Evolutionary conservation across 441 rosid genomes (phyloP).

Genomic region (Gossypium davidsonii): DNA sequence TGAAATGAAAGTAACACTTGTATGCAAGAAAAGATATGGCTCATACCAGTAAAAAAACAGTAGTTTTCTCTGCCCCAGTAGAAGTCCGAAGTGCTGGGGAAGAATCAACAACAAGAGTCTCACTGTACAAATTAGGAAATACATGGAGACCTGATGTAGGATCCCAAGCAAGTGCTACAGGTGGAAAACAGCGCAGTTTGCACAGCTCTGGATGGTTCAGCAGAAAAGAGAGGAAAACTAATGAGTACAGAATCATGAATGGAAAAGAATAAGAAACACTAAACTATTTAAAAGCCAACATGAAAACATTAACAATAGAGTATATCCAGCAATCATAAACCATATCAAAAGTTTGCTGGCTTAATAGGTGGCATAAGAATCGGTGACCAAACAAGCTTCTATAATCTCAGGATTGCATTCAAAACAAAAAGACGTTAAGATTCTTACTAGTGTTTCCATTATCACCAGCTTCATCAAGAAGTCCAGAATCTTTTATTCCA

Average conservation of each 20-base stretch:
- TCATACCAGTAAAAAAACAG: slow-evolving; percentile 66
- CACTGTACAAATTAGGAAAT: slow-evolving; percentile 60
- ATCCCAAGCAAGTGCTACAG: slow-evolving; percentile 97
- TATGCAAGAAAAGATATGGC: slow-evolving; percentile 10
- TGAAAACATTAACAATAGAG: neutral
- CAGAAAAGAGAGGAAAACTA: slow-evolving; percentile 8
- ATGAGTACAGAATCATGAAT: neutral
- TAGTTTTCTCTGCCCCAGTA: slow-evolving; percentile 59
- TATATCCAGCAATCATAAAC: neutral
- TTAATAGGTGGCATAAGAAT: neutral
- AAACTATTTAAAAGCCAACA: neutral
- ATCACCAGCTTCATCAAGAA: slow-evolving; percentile 70
- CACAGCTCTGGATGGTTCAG: slow-evolving; percentile 61
- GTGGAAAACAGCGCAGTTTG: slow-evolving; percentile 95
- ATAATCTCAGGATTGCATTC: neutral
- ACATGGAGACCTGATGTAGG: slow-evolving; percentile 69
- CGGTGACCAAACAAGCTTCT: neutral
- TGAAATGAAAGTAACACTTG: slow-evolving; percentile 1
- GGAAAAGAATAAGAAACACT: slow-evolving; percentile 5
- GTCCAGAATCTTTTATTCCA: slow-evolving; percentile 71
- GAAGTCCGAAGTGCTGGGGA: slow-evolving; percentile 76
- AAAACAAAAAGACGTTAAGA: slow-evolving; percentile 14
- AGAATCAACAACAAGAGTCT: slow-evolving; percentile 69
- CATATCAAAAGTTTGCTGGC: neutral
- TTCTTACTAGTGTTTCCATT: slow-evolving; percentile 65